Conservation (phyloP, 306 rosid genomes). For the Begonia fuchsioides region DNA sequence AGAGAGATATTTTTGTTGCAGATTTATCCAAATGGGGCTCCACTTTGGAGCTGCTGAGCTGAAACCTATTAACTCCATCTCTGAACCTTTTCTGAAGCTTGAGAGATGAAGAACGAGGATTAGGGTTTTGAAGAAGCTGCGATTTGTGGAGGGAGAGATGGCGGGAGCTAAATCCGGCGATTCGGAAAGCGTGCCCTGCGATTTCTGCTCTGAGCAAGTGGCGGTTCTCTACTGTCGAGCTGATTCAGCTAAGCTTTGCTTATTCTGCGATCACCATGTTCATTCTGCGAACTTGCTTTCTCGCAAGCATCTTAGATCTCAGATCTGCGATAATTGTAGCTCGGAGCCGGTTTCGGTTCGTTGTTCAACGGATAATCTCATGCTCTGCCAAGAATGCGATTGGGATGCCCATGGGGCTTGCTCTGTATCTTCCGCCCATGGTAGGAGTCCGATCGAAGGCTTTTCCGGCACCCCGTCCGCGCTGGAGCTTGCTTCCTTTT, state of each 20-base stretch:
- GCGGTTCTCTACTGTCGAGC: constrained; percentile 57
- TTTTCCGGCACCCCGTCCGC: constrained; percentile 53
- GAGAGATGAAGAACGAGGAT: background rate
- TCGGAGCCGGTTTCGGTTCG: constrained; percentile 40
- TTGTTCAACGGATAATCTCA: constrained; percentile 41
- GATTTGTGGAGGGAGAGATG: constrained; percentile 13
- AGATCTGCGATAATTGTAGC: constrained; percentile 54
- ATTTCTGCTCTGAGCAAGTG: constrained; percentile 32
- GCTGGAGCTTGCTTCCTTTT: constrained; percentile 33
- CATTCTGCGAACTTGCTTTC: constrained; percentile 54
- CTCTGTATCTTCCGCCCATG: constrained; percentile 30
- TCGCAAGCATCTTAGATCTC: constrained; percentile 42
- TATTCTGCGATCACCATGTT: constrained; percentile 54
- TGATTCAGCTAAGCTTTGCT: constrained; percentile 59
- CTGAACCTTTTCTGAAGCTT: background rate
- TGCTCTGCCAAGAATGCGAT: constrained; percentile 53
- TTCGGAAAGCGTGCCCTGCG: constrained; percentile 29
- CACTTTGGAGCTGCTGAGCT: no score
- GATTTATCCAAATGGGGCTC: no score
- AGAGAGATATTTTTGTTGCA: no score
- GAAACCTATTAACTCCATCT: background rate
- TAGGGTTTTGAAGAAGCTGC: constrained; percentile 6
- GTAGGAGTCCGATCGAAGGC: constrained; percentile 26
- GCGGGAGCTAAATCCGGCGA: constrained; percentile 17
- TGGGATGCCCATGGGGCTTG: constrained; percentile 42